phyloP scores from a whole-genome alignment of 306 rosid species.

The Trichosanthes truncata region DNA sequence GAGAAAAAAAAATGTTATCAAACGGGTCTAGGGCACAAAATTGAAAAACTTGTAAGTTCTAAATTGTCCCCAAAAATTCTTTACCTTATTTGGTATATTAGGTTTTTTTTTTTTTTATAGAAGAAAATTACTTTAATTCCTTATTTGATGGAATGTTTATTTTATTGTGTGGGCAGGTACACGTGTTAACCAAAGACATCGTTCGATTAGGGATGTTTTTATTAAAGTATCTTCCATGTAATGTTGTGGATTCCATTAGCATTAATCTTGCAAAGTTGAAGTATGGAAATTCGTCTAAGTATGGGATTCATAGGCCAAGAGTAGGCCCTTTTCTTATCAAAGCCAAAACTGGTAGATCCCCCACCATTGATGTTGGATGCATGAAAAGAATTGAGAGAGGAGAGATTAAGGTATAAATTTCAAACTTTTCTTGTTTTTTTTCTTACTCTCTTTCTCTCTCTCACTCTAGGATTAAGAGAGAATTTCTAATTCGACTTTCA shows the following conservation, averaged over 20 bases:
- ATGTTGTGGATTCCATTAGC: slow-evolving; percentile 26
- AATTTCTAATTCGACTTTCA: no score
- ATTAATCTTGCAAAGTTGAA: slow-evolving; percentile 18
- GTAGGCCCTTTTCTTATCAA: slow-evolving; percentile 47
- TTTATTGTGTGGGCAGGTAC: slow-evolving; percentile 17
- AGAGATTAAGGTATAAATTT: slow-evolving; percentile 27
- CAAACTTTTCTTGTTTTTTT: no score
- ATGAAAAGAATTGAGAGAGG: slow-evolving; percentile 26
- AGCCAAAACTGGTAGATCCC: slow-evolving; percentile 29
- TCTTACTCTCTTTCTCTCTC: no score
- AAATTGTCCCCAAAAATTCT: no score
- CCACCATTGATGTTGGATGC: slow-evolving; percentile 62
- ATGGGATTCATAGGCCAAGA: slow-evolving; percentile 36
- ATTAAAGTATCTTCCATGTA: slow-evolving; percentile 20
- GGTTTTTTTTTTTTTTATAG: neutral
- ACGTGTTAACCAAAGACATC: slow-evolving; percentile 35
- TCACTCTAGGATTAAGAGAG: no score
- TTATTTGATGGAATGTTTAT: neutral
- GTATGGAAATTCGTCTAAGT: slow-evolving; percentile 33
- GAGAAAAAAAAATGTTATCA: no score
- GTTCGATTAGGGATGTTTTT: slow-evolving; percentile 40
- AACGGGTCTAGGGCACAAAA: no score
- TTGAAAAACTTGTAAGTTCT: no score
- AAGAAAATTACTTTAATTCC: neutral
- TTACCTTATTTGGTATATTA: neutral